These are phyloP conservation scores for Epichloe glyceriae DNA, from an alignment of 2,329 filamentous ascomycete species.

Conservation along the genomic window DNA sequence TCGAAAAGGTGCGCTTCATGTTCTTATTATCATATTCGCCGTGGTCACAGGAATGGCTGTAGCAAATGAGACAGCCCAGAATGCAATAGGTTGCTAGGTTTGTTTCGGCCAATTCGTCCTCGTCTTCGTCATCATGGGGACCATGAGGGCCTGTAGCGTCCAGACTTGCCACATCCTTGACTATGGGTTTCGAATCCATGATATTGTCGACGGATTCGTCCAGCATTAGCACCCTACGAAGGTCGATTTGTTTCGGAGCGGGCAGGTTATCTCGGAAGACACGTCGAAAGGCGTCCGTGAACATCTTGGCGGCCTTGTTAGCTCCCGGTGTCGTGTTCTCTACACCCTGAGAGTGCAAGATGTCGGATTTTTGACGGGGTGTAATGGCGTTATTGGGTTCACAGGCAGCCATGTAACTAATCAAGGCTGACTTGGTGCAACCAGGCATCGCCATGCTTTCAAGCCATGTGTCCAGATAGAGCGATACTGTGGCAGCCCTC, in stretches of 20 bases:
- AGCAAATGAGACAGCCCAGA: conserved; percentile 46
- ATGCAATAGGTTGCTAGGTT: conserved; percentile 41
- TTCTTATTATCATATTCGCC: conserved; percentile 43
- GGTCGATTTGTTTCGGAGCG: conserved; percentile 27
- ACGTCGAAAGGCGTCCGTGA: conserved; percentile 43
- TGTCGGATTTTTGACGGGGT: conserved; percentile 39
- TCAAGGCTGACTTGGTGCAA: conserved; percentile 38
- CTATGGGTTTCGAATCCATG: conserved; percentile 39
- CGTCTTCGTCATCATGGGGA: conserved; percentile 21
- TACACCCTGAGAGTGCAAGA: conserved; percentile 34
- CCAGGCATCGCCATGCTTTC: conserved; percentile 34
- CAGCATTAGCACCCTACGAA: conserved; percentile 39
- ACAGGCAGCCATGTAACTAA: conserved; percentile 39
- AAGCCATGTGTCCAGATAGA: conserved; percentile 43
- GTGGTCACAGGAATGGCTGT: conserved; percentile 47
- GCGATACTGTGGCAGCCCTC: conserved; percentile 35
- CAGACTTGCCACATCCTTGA: conserved; percentile 28
- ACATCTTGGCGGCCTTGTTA: conserved; percentile 31
- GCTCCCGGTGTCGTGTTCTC: conserved; percentile 27
- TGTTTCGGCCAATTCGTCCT: conserved; percentile 30
- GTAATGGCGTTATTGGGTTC: conserved; percentile 35
- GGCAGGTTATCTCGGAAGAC: conserved; percentile 32
- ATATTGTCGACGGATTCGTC: conserved; percentile 41
- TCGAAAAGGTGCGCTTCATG: conserved; percentile 39
- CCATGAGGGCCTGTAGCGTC: conserved; percentile 22